A percentile compares a stretch with the other conserved stretches of the same genome.
phyloP scores from a whole-genome alignment of 2,329 filamentous ascomycete species.

The Teratosphaeria zuluensis region DNA sequence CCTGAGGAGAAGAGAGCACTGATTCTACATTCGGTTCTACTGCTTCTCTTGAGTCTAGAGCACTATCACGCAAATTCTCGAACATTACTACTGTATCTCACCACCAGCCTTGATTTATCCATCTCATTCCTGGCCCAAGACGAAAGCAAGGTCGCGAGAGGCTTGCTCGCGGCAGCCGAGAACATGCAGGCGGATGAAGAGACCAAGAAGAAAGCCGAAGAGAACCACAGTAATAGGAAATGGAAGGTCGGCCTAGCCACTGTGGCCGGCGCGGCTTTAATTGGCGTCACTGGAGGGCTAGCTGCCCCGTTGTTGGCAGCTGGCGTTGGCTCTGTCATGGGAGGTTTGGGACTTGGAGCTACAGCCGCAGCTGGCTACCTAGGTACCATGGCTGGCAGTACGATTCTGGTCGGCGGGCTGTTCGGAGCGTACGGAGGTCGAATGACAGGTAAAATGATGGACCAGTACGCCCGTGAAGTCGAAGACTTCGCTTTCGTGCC shows the following conservation, averaged over 20 bases:
- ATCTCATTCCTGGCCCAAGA: slow-evolving; percentile 24
- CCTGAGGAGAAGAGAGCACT: slow-evolving; percentile 26
- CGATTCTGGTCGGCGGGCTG: slow-evolving; percentile 68
- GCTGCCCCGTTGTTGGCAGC: slow-evolving; percentile 68
- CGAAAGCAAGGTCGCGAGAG: slow-evolving; percentile 62
- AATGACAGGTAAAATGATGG: slow-evolving; percentile 78
- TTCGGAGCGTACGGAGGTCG: slow-evolving; percentile 86
- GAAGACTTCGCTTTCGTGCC: slow-evolving; percentile 83
- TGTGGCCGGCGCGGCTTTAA: slow-evolving; percentile 77
- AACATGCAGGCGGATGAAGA: slow-evolving; percentile 70
- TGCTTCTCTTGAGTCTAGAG: slow-evolving; percentile 31
- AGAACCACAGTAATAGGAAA: slow-evolving; percentile 54
- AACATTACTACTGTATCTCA: slow-evolving; percentile 25
- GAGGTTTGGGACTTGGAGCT: slow-evolving; percentile 63
- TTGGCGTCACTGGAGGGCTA: slow-evolving; percentile 72
- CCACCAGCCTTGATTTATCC: slow-evolving; percentile 24
- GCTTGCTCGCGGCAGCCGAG: slow-evolving; percentile 65
- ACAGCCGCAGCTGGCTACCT: slow-evolving; percentile 69
- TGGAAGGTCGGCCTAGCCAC: slow-evolving; percentile 82
- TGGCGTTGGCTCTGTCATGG: slow-evolving; percentile 69
- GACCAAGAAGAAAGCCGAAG: slow-evolving; percentile 60
- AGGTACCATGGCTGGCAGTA: slow-evolving; percentile 69
- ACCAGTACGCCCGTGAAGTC: slow-evolving; percentile 76
- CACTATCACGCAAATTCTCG: slow-evolving; percentile 29
- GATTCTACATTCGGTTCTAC: slow-evolving; percentile 28